Evolutionary conservation across 345 rosid genomes (phyloP), one percentile per base, ranked within the genome.

Genomic region (Cochlearia excelsa): DNA sequence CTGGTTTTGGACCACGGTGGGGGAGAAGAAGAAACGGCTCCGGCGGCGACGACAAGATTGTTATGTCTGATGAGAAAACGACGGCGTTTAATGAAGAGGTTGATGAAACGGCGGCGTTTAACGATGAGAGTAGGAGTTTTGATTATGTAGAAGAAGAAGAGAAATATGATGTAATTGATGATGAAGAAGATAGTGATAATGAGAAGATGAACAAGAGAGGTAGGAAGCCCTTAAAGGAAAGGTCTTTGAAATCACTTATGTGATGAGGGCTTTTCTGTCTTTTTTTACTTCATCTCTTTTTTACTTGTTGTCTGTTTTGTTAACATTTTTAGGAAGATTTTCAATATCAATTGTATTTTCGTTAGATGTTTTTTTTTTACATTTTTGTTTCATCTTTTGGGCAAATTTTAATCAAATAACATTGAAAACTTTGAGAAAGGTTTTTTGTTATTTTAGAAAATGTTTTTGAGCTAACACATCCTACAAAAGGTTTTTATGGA

Each of bases 1-100:
- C 96, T n/a, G 98, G 96, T 67, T 91, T 88, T 58, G 96, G 98
- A 23, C 98, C 96, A 35, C 44, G 65, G 47, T 84, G 98, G 96
- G 84, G 92, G n/a, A 88, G 78, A 47, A 71, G 79, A 46, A 72
- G 90, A 69, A 77, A 84, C 23, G 80, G 71, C 10, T 51, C 66
- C 41, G 67, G n/a, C 41, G 67, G n/a, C n/a, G 66, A 54, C 30
- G 69, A 49, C 52, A 57, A 45, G 45, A 38, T 68, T 0, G 56
- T 31, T 72, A 2, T n/a, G 61, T 29, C 11, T 5, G 53, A 34
- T 28, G 3, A 0, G 4, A 54, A 43, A 48, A 38, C 38, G 4
- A 48, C 26, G 6, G 63, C 69, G 39, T 16, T 16, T 16, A 16
- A 74, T 69, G 75, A 70, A 30, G 68, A 31, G 23, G 33, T 7